These are phyloP conservation scores for Microbotryum violaceum DNA, from an alignment of 1,284 basidiomycete genomes.

Conservation along the genomic window DNA sequence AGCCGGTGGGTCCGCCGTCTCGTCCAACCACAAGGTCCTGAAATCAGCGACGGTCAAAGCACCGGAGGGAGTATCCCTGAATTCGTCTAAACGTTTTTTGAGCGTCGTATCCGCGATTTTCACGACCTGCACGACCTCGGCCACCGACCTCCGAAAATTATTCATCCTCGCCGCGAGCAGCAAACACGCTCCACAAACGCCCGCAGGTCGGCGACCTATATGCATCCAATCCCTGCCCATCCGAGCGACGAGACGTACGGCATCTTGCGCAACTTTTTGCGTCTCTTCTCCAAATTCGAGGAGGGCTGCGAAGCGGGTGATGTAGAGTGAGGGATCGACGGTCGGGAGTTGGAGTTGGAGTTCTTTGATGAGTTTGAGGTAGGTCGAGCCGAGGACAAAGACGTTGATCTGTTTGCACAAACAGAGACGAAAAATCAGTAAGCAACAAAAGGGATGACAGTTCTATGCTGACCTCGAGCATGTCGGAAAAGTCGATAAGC, in stretches of 20 bases:
- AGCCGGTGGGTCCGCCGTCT: conserved; percentile 82
- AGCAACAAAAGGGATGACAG: conserved; percentile 1
- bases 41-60: conserved; percentile 84
- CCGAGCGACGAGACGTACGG: conserved; percentile 83
- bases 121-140: conserved; percentile 89
- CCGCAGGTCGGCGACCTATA: conserved; percentile 86
- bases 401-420: conserved; percentile 79
- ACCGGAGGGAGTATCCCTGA: conserved; percentile 80
- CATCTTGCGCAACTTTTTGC: conserved; percentile 83
- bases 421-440: no score
- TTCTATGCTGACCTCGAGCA: conserved; percentile 59
- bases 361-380: conserved; percentile 84
- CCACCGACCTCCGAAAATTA: conserved; percentile 83
- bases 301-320: conserved; percentile 89
- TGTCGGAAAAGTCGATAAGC: conserved; percentile 96
- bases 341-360: conserved; percentile 75
- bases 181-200: conserved; percentile 92
- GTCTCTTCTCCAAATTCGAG: conserved; percentile 96
- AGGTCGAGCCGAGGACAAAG: conserved; percentile 92
- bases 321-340: conserved; percentile 95
- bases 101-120: conserved; percentile 95
- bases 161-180: conserved; percentile 97
- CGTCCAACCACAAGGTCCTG: conserved; percentile 81
- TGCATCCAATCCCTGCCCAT: conserved; percentile 98
- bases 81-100: conserved; percentile 90